Conservation (phyloP, 371 early-diverging fungal species). For the Zychaea mexicana region DNA sequence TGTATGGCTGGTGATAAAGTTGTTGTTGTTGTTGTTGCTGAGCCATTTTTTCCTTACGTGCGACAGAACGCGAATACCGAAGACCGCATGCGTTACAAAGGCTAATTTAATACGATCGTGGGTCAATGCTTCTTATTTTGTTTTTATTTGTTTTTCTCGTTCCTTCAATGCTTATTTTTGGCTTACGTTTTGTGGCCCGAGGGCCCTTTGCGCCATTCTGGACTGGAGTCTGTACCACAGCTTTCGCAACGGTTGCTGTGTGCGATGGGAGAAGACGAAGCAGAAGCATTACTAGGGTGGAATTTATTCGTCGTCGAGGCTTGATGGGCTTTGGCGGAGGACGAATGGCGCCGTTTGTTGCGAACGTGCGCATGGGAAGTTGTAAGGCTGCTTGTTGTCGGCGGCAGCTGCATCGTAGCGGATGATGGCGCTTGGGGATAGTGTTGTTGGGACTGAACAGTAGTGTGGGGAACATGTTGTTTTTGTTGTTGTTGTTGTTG, state of each 20-base stretch:
- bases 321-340: slow-evolving; percentile 2
- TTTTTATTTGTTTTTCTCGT: too few relatives aligned
- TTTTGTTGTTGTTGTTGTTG: neutral
- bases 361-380: neutral
- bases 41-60: slow-evolving; percentile 36
- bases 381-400: neutral
- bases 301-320: slow-evolving; percentile 2
- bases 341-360: slow-evolving; percentile 14
- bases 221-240: slow-evolving; percentile 48
- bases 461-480: neutral
- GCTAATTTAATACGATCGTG: slow-evolving; percentile 18
- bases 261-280: too few relatives aligned
- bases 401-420: neutral
- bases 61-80: slow-evolving; percentile 45
- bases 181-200: slow-evolving; percentile 53
- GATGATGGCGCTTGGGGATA: neutral
- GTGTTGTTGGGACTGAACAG: neutral
- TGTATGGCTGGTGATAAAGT: neutral
- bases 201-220: slow-evolving; percentile 55
- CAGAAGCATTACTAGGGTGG: slow-evolving; percentile 1
- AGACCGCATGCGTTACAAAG: slow-evolving; percentile 54
- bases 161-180: too few relatives aligned
- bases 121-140: slow-evolving; percentile 3
- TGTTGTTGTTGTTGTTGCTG: slow-evolving; percentile 21
- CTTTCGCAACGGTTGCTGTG: slow-evolving; percentile 41